Evolutionary conservation across 352 stramenopile genomes (phyloP).

Genomic region (Proteromonas lacertae): DNA sequence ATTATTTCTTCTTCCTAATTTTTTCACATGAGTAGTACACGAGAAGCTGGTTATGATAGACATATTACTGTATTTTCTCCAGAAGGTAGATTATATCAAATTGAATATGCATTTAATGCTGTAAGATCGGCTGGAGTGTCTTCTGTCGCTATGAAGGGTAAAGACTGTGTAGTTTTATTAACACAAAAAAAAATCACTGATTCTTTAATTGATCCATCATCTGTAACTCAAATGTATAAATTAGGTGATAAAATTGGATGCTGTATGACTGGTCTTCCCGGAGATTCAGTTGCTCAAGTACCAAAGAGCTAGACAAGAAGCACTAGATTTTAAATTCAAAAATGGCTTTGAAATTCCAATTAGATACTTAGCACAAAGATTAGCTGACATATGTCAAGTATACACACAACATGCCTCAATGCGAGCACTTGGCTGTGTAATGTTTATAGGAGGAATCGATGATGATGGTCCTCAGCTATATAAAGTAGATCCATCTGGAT

Average conservation of each 20-base stretch:
- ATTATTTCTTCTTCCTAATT: too few species aligned
- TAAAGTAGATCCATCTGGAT: conserved; percentile 89
- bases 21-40: too few species aligned
- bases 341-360: conserved; percentile 74
- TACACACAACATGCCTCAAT: conserved; percentile 33
- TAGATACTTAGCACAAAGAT: conserved; percentile 64
- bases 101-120: conserved; percentile 96
- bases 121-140: conserved; percentile 61
- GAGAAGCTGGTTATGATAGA: conserved; percentile 23
- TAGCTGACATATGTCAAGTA: conserved; percentile 78
- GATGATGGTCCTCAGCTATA: conserved; percentile 83
- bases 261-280: conserved; percentile 62
- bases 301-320: conserved; percentile 74
- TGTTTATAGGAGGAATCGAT: conserved; percentile 80
- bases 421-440: conserved; percentile 69
- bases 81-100: conserved; percentile 89
- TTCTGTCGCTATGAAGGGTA: conserved; percentile 66
- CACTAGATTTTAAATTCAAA: conserved; percentile 65
- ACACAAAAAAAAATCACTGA: conserved; percentile 95
- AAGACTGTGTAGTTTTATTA: conserved; percentile 61
- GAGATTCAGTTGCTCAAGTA: conserved; percentile 58
- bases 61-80: conserved; percentile 95
- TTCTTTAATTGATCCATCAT: conserved; percentile 66
- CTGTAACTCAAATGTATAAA: conserved; percentile 73
- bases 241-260: conserved; percentile 71